phyloP scores from a whole-genome alignment of 768 basidiomycete species.

The Candolleomyces efflorescens region DNA sequence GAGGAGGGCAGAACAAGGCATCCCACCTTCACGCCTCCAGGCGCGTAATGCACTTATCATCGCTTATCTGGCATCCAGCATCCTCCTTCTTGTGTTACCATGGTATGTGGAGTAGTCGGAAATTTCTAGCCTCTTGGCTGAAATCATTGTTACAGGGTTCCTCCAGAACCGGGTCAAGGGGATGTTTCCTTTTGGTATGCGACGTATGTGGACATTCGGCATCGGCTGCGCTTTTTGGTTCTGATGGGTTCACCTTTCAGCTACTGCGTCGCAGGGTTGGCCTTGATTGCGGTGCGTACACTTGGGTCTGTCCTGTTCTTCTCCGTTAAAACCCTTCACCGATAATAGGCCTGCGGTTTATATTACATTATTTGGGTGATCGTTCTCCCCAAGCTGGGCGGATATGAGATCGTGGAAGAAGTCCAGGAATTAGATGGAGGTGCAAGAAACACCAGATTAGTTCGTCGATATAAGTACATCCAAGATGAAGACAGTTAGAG shows the following conservation, averaged over 20 bases:
- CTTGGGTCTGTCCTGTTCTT: conserved; percentile 4
- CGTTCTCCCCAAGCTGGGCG: conserved; percentile 36
- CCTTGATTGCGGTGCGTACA: conserved; percentile 21
- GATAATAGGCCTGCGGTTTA: conserved; percentile 24
- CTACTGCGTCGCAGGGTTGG: background rate
- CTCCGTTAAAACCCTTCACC: background rate
- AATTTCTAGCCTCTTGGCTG: background rate
- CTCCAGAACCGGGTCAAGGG: conserved; percentile 30
- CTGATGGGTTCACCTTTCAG: conserved; percentile 12
- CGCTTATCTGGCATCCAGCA: conserved; percentile 22
- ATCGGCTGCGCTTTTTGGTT: too few relatives aligned
- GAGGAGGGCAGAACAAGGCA: conserved; percentile 15
- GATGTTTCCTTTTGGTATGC: conserved; percentile 38
- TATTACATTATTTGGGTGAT: conserved; percentile 42
- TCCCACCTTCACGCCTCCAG: conserved; percentile 21
- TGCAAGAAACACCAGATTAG: conserved; percentile 27
- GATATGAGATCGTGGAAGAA: conserved; percentile 45
- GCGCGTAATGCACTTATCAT: conserved; percentile 20
- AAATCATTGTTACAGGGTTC: conserved; percentile 21
- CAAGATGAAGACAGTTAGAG: background rate
- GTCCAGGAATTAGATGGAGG: conserved; percentile 36
- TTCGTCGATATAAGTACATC: conserved; percentile 24
- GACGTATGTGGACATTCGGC: conserved; percentile 20
- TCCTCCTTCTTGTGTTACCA: conserved; percentile 27
- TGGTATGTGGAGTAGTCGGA: conserved; percentile 20